phyloP scores from a whole-genome alignment of 805 yeast species.

The Pichia cabralensis region DNA sequence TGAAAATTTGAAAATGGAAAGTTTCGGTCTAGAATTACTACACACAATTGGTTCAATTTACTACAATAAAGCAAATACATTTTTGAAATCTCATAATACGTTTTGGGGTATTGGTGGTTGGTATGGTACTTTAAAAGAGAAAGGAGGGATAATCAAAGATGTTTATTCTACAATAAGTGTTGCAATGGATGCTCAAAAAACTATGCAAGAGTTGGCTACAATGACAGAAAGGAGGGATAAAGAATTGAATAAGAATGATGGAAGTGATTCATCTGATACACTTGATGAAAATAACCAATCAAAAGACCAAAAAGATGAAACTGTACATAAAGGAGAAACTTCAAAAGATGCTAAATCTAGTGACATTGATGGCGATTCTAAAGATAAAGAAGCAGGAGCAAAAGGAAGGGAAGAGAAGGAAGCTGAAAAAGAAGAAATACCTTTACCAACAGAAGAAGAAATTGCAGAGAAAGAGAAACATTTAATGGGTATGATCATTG shows the following conservation, averaged over 20 bases:
- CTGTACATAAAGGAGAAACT: neutral
- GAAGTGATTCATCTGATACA: too few species aligned
- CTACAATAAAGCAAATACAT: constrained; percentile 62
- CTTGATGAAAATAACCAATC: constrained; percentile 2
- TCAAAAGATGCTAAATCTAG: neutral
- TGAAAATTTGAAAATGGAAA: constrained; percentile 82
- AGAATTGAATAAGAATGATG: constrained; percentile 3
- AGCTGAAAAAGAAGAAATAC: constrained; percentile 18
- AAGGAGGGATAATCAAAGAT: constrained; percentile 73
- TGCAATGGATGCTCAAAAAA: constrained; percentile 79
- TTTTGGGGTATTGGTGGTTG: constrained; percentile 84
- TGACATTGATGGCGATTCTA: neutral
- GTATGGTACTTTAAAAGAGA: constrained; percentile 71
- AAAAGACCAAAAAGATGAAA: neutral
- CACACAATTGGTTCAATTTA: constrained; percentile 79
- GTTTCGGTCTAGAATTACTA: constrained; percentile 85
- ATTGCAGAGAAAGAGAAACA: constrained; percentile 68
- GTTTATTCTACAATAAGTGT: constrained; percentile 74
- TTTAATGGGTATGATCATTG: constrained; percentile 80
- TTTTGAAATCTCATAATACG: constrained; percentile 56
- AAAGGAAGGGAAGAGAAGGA: constrained; percentile 16
- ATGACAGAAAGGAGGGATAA: constrained; percentile 46
- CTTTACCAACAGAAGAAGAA: constrained; percentile 42
- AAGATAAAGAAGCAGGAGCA: neutral
- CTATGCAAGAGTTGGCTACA: constrained; percentile 64